Percentiles rank a stretch among this genome's conserved stretches.
Conservation (phyloP, 164 flowering plant species). For the Litsea cubeba region DNA sequence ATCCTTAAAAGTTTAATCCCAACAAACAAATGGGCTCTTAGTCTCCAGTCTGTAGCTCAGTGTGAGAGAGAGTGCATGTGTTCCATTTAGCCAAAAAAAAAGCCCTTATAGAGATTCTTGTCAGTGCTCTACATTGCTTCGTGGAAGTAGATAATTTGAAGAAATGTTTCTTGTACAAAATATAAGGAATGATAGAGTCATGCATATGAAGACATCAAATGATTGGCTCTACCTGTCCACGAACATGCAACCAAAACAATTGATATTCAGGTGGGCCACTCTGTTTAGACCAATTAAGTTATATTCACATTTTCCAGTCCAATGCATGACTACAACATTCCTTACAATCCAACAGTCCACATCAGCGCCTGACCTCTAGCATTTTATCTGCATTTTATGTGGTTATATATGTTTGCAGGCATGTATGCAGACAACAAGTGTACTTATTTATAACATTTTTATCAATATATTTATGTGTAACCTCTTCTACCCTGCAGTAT, state of each 20-base stretch:
- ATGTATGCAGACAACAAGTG: neutral
- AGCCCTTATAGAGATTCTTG: no score
- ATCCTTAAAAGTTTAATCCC: no score
- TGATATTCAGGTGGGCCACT: no score
- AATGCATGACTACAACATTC: no score
- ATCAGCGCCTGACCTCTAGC: neutral
- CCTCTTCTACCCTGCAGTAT: neutral
- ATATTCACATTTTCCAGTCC: no score
- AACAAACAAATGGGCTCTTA: neutral
- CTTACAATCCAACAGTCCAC: no score
- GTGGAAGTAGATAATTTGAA: neutral
- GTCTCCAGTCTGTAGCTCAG: neutral
- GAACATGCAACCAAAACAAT: no score
- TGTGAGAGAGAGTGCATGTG: no score
- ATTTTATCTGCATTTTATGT: neutral
- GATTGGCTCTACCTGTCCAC: neutral
- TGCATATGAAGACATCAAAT: neutral
- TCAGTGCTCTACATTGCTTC: neutral
- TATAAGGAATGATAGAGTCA: neutral
- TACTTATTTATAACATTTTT: no score
- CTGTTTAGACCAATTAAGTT: no score
- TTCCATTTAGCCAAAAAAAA: no score
- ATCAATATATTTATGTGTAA: neutral
- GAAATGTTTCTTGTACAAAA: neutral
- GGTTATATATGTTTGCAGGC: neutral